Evolutionary conservation across 495 filamentous ascomycete species (phyloP).

Genomic region (Cercophora sp.): DNA sequence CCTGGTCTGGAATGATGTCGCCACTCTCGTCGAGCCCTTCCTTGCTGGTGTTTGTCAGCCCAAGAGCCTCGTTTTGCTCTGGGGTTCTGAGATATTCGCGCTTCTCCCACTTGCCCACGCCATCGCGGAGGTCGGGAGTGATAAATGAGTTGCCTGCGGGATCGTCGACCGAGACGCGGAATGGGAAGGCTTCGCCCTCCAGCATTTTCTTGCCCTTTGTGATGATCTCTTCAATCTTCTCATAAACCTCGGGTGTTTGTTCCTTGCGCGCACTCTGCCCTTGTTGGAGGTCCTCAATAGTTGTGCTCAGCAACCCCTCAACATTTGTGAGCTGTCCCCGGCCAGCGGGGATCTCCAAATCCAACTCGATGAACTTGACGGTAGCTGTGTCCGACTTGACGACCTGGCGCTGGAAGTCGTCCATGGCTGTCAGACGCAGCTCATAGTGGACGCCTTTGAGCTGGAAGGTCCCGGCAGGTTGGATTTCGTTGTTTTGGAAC

Average conservation of each 20-base stretch:
- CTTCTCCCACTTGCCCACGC: conserved; percentile 75
- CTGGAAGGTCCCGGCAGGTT: conserved; percentile 86
- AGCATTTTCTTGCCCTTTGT: conserved; percentile 67
- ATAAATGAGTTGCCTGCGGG: conserved; percentile 97
- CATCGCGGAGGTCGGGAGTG: conserved; percentile 72
- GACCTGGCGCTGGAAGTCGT: conserved; percentile 79
- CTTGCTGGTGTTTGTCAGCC: conserved; percentile 47
- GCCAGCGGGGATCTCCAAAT: conserved; percentile 86
- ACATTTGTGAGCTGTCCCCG: conserved; percentile 87
- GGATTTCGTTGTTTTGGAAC: conserved; percentile 86
- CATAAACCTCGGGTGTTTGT: conserved; percentile 66
- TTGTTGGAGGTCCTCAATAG: conserved; percentile 69
- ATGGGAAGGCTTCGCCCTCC: conserved; percentile 73
- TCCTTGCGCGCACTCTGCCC: conserved; percentile 73
- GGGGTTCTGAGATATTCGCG: conserved; percentile 75
- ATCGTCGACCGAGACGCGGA: conserved; percentile 81
- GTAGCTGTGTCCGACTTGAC: conserved; percentile 84
- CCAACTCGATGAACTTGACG: conserved; percentile 77
- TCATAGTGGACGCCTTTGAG: conserved; percentile 78
- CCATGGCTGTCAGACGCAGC: conserved; percentile 61
- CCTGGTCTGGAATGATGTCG: conserved; percentile 81
- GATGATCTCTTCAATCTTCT: conserved; percentile 71
- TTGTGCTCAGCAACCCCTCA: conserved; percentile 75
- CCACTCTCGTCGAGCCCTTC: conserved; percentile 50
- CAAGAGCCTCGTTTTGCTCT: conserved; percentile 80